Evolutionary conservation across 1,139 yeast genomes (phyloP), one percentile per base, ranked within the genome.

Genomic region (Arxiozyma slooffiae): DNA sequence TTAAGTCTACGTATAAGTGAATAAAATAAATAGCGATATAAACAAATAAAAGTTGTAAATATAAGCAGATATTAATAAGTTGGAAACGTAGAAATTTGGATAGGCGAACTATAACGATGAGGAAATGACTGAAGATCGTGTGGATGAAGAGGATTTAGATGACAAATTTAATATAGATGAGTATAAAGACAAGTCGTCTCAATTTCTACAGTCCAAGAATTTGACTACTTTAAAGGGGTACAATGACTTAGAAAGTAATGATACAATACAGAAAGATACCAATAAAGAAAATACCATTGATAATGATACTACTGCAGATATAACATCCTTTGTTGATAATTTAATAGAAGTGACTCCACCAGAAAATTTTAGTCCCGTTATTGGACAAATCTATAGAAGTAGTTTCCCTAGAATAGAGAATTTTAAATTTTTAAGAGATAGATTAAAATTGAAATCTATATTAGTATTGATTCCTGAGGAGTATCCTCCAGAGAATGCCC

Each of bases 391-490:
- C 14, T 92, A 88, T 67, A 74, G 98, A 49, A 82, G 94, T 44
- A 85, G 96, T 46, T 92, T 90, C 64, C 98, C 98, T 0, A 78
- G 92, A 50, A 77, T 83, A 1, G 88, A 82, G 61, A 89, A 88
- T 67, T 88, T 92, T 63, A 68, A 75, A 26, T 92, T 86, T 64
- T 67, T 92, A 48, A 69, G 75, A 58, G 73, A 72, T 44, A 53
- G 67, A 44, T 72, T 90, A 48, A 73, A 76, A 47, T 72, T 92
- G 50, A 86, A 83, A 63, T 81, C 94, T 18, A 79, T 92, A 4
- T 69, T 92, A 53, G 88, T 95, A 54, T 74, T 92, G 49, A 86
- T 92, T 17, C 95, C 97, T 0, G 98, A 92, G 63, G 90, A 84
- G 38, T 90, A 90, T 60, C 97, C 98, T 0, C 76, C 73, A 36